Base-by-base conservation (phyloP, 1,284 basidiomycete species). In the Cutaneotrichosporon dermatis region DNA sequence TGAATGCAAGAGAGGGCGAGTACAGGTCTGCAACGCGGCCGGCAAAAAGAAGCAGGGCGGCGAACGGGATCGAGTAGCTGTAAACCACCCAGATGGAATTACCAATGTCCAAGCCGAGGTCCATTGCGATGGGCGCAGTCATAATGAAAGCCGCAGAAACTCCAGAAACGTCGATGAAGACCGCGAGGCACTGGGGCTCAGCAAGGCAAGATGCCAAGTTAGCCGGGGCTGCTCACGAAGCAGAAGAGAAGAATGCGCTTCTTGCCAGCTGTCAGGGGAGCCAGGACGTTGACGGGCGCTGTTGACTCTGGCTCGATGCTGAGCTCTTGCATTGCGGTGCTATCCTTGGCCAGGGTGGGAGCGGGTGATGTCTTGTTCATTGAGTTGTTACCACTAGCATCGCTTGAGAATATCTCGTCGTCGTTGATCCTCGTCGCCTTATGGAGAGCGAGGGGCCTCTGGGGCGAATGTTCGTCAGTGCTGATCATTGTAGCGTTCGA, bases 11-110 rank as follows among this genome's bases (percentile, higher is more conserved):
- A 58, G 70, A 64, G 7, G 76, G 75, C 8, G 74, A 66, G 65
- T 68, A 76, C n/a, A 77, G 64, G 55, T 76, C 75, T 12, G 73
- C 66, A 0, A 76, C 55, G 51, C 73, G 72, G 48, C 74, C 72
- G 13, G 72, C 67, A 57, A 74, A 70, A 10, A 76, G 62, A 13
- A 73, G 68, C 15, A 69, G 69, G 2, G 69, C 58, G n/a, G 72
- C 72, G 51, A 73, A 76, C 33, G 62, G 60, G 33, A 63, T 50
- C 40, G 37, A 43, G 59, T 65, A 76, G 35, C 69, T 66, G 57
- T 66, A 70, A 16, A 75, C 64, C 13, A 77, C 64, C 75, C 75
- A 77, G 1, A 71, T 72, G 33, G 68, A 60, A 53, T 75, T 63
- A 41, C 58, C 64, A 33, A 66, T 49, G 12, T 35, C 13, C 45